A percentile compares a stretch with the other conserved stretches of the same genome.
These are phyloP conservation scores for Verruconis gallopava DNA, from an alignment of 2,329 filamentous ascomycete genomes.

Conservation along the genomic window DNA sequence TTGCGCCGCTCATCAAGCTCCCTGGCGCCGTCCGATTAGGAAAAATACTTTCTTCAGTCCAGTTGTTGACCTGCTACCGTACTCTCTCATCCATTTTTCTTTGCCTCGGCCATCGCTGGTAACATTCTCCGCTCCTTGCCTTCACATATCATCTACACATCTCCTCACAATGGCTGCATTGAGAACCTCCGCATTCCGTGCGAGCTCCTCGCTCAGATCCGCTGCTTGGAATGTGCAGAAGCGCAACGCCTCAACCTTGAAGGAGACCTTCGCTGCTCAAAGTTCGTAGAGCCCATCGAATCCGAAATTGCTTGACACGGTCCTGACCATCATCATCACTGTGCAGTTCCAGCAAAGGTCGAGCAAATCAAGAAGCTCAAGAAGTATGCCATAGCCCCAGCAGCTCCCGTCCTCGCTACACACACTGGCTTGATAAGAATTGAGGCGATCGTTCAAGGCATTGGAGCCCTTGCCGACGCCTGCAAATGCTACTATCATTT, in stretches of 20 bases:
- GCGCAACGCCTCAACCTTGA: slow-evolving; percentile 45
- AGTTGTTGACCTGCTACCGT: background rate
- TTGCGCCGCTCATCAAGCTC: too few relatives aligned
- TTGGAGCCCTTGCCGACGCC: background rate
- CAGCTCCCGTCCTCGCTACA: background rate
- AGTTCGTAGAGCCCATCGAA: background rate
- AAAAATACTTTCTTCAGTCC: too few relatives aligned
- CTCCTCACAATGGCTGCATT: slow-evolving; percentile 72
- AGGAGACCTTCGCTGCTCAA: slow-evolving; percentile 95
- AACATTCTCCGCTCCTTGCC: background rate
- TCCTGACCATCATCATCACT: background rate
- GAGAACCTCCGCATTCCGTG: slow-evolving; percentile 57
- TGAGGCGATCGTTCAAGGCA: background rate
- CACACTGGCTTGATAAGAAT: background rate
- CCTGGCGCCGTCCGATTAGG: too few relatives aligned
- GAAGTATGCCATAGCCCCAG: slow-evolving; percentile 54
- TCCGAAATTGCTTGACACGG: background rate
- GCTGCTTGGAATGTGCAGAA: slow-evolving; percentile 71
- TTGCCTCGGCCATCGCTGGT: slow-evolving; percentile 20
- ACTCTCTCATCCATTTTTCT: background rate
- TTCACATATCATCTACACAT: slow-evolving; percentile 65
- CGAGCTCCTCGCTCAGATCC: slow-evolving; percentile 49
- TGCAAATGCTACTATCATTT: background rate
- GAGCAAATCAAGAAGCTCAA: slow-evolving; percentile 98
- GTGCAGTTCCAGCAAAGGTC: slow-evolving; percentile 78